Conservation (phyloP, 495 filamentous ascomycete genomes). For the Xanthoparmelia taractica region DNA sequence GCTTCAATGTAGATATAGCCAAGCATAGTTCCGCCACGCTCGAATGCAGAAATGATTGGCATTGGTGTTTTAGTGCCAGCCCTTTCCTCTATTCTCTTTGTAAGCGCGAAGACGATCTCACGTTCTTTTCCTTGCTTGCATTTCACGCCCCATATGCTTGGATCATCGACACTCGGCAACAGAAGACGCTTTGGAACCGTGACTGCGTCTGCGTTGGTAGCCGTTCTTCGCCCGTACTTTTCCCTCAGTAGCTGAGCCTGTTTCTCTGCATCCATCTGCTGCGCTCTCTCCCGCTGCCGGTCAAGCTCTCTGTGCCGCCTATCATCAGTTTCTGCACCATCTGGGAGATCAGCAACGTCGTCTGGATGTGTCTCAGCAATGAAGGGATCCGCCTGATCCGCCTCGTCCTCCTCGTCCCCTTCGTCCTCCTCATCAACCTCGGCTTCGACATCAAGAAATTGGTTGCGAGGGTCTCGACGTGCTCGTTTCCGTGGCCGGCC, state of each 20-base stretch:
- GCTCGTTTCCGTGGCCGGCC: constrained; percentile 71
- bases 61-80: constrained; percentile 64
- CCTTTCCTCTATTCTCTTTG: constrained; percentile 77
- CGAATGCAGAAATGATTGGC: constrained; percentile 79
- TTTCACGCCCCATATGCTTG: constrained; percentile 88
- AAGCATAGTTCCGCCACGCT: constrained; percentile 77
- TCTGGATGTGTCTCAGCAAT: constrained; percentile 86
- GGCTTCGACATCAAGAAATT: constrained; percentile 92
- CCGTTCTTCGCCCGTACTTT: constrained; percentile 63
- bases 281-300: constrained; percentile 74
- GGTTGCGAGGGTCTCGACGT: constrained; percentile 57
- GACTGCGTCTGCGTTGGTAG: constrained; percentile 50
- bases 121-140: constrained; percentile 93
- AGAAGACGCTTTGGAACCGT: constrained; percentile 79
- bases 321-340: constrained; percentile 76
- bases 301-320: constrained; percentile 91
- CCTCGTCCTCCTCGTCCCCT: constrained; percentile 81
- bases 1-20: constrained; percentile 96
- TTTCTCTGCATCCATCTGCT: constrained; percentile 85
- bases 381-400: constrained; percentile 68
- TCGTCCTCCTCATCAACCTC: constrained; percentile 97
- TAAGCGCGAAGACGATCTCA: constrained; percentile 77
- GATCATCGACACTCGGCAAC: constrained; percentile 90
- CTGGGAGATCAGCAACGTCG: constrained; percentile 73
- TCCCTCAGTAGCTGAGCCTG: constrained; percentile 78